Percentiles rank a stretch among this genome's conserved stretches.
phyloP scores from a whole-genome alignment of 129 eudicot species.

The Scalesia atractyloides region DNA sequence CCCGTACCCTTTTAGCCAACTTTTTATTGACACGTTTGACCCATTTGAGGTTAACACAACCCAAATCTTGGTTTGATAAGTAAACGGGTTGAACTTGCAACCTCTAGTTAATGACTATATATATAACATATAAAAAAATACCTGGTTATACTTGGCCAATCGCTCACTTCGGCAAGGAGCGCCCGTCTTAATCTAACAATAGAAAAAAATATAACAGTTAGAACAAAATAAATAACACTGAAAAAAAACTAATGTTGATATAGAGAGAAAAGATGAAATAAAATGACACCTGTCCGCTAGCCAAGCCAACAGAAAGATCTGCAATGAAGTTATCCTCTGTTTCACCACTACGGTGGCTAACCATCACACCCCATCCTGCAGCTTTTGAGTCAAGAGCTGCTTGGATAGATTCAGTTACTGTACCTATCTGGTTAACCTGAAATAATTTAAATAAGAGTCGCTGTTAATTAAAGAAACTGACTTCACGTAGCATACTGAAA shows the following conservation, averaged over 20 bases:
- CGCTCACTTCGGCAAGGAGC: conserved; percentile 99
- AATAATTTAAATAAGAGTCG: conserved; percentile 7
- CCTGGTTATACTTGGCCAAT: conserved; percentile 96
- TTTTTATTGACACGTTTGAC: background rate
- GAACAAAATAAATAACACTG: background rate
- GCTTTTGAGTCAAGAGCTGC: conserved; percentile 95
- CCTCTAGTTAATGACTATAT: background rate
- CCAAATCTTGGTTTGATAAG: background rate
- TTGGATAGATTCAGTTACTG: conserved; percentile 90
- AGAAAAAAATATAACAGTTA: conserved; percentile 9
- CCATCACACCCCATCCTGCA: conserved; percentile 99
- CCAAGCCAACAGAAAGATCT: conserved; percentile 94
- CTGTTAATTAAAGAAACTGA: background rate
- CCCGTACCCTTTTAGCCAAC: background rate
- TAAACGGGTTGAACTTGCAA: background rate
- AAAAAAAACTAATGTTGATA: background rate
- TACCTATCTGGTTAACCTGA: conserved; percentile 97
- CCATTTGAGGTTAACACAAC: background rate
- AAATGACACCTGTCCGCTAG: conserved; percentile 87
- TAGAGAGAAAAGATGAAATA: background rate
- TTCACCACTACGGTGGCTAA: conserved; percentile 98
- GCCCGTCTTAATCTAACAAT: conserved; percentile 81
- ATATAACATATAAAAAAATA: conserved; percentile 16
- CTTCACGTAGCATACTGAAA: background rate
- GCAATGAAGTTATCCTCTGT: conserved; percentile 98